Evolutionary conservation across 345 rosid species (phyloP), one percentile per base, ranked within the genome.

Genomic region (Lagerstroemia speciosa): DNA sequence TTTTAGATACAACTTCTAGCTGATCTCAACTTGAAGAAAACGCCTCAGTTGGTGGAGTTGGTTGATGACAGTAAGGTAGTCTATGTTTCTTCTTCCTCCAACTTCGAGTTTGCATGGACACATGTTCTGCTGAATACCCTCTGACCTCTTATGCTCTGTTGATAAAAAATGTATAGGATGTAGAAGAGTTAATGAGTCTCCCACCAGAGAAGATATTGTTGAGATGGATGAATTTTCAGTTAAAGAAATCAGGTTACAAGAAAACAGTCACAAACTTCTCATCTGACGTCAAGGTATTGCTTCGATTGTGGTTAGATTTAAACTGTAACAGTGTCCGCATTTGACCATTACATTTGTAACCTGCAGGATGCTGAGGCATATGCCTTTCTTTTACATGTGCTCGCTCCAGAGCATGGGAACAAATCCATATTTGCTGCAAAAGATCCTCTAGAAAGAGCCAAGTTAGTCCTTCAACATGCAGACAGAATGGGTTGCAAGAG

Each of bases 301-400:
- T 48, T 4, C 41, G 34, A 58, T 1, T 8, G 31, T 55, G 61
- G 14, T 26, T 58, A 30, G 8, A 58, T 10, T 34, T 58, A 6
- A 30, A n/a, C 29, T 14, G 15, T 41, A 9, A 8, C 15, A 7
- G 33, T 30, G 34, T 58, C 29, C 29, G 11, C 3, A 14, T 30
- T 12, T 58, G 33, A 58, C 33, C 12, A 27, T 29, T 16, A 58
- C 69, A 33, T 74, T 45, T 41, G 72, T 60, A 20, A 62, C 60
- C 29, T 85, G 81, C 86, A 94, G 99, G 99, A 94, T 78, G 99
- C 89, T 30, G 99, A 88, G 81, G 99, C 97, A 75, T 94, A 94
- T 82, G 88, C 92, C n/a, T 74, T 86, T 74, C 95, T 94, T 74
- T 78, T 94, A 71, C 89, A 94, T 72, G 89, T 94, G 55, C 85